These are phyloP conservation scores for Ambrosia artemisiifolia DNA, from an alignment of 129 eudicot genomes.

Conservation along the genomic window DNA sequence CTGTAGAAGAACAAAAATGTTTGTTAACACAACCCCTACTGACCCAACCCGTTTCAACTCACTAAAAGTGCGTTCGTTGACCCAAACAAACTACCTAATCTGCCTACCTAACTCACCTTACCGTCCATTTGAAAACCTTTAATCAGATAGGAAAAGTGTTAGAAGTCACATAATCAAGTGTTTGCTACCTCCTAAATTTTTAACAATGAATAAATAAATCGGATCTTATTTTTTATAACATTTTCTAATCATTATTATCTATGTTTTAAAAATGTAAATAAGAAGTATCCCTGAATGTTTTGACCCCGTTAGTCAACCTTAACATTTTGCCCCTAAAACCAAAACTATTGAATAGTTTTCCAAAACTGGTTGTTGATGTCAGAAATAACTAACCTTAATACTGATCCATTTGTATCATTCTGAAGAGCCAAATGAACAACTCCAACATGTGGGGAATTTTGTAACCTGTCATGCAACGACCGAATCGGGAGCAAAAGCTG, in stretches of 20 bases:
- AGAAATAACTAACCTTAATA: slow-evolving; percentile 52
- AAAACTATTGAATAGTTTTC: not conserved
- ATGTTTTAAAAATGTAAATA: not conserved
- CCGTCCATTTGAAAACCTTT: too few species aligned
- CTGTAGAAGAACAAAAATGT: not conserved
- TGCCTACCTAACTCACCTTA: not conserved
- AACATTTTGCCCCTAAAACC: not conserved
- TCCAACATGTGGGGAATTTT: slow-evolving; percentile 78
- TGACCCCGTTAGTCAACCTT: not conserved
- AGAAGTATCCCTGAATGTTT: not conserved
- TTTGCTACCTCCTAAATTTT: not conserved
- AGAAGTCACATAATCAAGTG: not conserved
- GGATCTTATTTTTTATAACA: not conserved
- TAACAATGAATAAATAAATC: not conserved
- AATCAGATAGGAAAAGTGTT: not conserved
- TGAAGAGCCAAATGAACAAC: slow-evolving; percentile 80
- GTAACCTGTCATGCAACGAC: slow-evolving; percentile 60
- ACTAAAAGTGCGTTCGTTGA: not conserved
- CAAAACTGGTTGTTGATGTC: slow-evolving; percentile 2
- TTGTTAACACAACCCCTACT: not conserved
- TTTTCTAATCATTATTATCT: not conserved
- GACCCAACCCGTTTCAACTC: not conserved
- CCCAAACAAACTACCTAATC: not conserved
- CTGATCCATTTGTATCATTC: slow-evolving; percentile 70
- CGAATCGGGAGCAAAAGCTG: slow-evolving; percentile 59